These are phyloP conservation scores for Cardamine resedifolia DNA, from an alignment of 345 rosid species.

Conservation along the genomic window DNA sequence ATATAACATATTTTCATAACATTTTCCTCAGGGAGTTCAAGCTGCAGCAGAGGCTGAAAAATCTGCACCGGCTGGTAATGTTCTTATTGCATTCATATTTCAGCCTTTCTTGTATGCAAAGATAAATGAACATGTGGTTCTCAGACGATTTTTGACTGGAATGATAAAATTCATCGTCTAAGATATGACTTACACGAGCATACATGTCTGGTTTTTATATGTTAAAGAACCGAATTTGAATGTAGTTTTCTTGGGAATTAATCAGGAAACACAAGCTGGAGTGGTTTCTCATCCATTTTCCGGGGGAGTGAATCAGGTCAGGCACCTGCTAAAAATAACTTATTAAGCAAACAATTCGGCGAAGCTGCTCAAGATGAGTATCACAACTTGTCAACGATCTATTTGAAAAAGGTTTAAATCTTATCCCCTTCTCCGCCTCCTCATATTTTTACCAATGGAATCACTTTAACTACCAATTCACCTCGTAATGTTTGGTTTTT, in stretches of 20 bases:
- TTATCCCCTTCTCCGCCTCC: conserved; percentile 9
- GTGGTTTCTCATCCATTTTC: conserved; percentile 82
- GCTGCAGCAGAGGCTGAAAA: conserved; percentile 55
- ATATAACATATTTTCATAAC: neutral
- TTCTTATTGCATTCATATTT: neutral
- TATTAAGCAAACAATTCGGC: conserved; percentile 40
- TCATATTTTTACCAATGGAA: neutral
- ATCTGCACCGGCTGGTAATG: conserved; percentile 59
- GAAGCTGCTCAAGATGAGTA: conserved; percentile 55
- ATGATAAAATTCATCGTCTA: neutral
- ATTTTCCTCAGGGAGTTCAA: conserved; percentile 51
- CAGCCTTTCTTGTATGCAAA: neutral
- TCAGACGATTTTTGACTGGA: neutral
- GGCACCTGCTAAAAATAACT: conserved; percentile 52
- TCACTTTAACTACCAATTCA: neutral
- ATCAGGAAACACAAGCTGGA: conserved; percentile 65
- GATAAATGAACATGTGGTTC: neutral
- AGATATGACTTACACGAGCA: conserved; percentile 4
- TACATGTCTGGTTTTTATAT: conserved; percentile 2
- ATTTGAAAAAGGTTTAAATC: conserved; percentile 67
- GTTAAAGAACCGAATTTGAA: conserved; percentile 8
- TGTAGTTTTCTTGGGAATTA: neutral
- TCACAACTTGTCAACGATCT: conserved; percentile 61
- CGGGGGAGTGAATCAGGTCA: conserved; percentile 60
- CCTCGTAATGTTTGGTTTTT: conserved; percentile 13